These are phyloP conservation scores for Diaporthe eres DNA, from an alignment of 2,329 filamentous ascomycete species.

Conservation along the genomic window DNA sequence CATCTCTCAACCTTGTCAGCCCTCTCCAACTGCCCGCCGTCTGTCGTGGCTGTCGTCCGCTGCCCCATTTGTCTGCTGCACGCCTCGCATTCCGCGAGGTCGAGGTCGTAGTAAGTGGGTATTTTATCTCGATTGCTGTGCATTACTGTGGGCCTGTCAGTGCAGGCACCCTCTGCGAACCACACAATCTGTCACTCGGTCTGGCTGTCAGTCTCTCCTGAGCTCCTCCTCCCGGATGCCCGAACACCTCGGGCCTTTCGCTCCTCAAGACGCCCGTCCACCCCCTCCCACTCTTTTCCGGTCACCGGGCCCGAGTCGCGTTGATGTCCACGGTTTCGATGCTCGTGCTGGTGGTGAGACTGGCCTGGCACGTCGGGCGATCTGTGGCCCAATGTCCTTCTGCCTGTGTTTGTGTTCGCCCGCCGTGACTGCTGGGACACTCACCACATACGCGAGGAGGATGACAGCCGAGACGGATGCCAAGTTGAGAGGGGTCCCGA, in stretches of 20 bases:
- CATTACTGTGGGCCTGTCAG: conserved; percentile 2
- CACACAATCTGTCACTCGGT: background rate
- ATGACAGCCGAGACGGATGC: background rate
- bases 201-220: conserved; percentile 3
- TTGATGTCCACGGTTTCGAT: conserved; percentile 1
- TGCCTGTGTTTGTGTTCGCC: background rate
- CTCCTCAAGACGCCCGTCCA: background rate
- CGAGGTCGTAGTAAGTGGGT: background rate
- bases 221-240: background rate
- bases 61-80: background rate
- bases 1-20: conserved; percentile 14
- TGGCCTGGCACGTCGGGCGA: conserved; percentile 1
- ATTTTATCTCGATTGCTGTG: conserved; percentile 20
- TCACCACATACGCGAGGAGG: background rate
- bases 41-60: background rate
- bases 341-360: conserved; percentile 27
- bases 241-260: conserved; percentile 14
- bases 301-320: conserved; percentile 7
- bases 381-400: background rate
- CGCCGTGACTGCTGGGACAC: background rate
- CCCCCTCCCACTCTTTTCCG: background rate
- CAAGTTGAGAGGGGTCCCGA: conserved; percentile 18
- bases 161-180: background rate
- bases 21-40: background rate
- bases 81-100: background rate